Conservation (phyloP, 78 protist genomes). For the Dictyostelium citrinum region DNA sequence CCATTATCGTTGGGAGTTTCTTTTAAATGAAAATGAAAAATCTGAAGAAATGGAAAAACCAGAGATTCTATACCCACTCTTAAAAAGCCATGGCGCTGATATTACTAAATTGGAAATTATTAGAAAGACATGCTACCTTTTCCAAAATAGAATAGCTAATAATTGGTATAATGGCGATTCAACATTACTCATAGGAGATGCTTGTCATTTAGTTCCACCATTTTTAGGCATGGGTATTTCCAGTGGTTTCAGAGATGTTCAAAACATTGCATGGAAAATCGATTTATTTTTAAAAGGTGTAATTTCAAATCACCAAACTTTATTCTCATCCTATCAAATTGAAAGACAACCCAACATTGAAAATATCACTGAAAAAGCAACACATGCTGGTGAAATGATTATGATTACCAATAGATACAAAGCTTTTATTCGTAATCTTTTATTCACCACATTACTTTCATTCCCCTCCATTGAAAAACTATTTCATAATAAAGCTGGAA, state of each 20-base stretch:
- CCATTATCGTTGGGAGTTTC: conserved; percentile 27
- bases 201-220: conserved; percentile 44
- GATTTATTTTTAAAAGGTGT: neutral
- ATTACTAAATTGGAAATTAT: neutral
- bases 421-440: neutral
- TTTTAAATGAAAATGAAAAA: neutral
- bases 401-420: neutral
- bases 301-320: neutral
- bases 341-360: conserved; percentile 33
- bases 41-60: neutral
- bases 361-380: neutral
- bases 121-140: neutral
- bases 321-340: neutral
- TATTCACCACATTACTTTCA: neutral
- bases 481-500: conserved; percentile 5
- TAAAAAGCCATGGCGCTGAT: neutral
- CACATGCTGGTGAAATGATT: neutral
- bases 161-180: conserved; percentile 21
- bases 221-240: conserved; percentile 48
- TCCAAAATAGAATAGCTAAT: conserved; percentile 24
- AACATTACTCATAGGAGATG: conserved; percentile 33
- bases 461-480: neutral
- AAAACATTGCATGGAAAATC: conserved; percentile 45
- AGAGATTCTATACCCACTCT: neutral
- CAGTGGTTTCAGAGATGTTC: conserved; percentile 33